A percentile compares a stretch with the other conserved stretches of the same genome.
Conservation (phyloP, 2,329 filamentous ascomycete genomes). For the Coniella lustricola region DNA sequence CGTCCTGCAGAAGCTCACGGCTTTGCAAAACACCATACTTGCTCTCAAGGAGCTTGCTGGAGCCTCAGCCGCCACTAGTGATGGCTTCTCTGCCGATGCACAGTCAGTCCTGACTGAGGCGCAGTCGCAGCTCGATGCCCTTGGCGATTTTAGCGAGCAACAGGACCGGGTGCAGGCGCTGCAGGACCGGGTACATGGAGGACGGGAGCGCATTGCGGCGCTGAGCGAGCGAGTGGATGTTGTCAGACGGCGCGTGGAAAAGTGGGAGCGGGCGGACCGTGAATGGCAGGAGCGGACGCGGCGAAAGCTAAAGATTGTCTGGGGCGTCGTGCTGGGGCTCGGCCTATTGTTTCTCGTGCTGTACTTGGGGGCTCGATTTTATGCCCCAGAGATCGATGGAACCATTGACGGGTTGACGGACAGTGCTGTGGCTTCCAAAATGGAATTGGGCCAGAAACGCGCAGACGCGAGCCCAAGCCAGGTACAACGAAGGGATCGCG, state of each 20-base stretch:
- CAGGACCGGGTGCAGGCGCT: constrained; percentile 55
- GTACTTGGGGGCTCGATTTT: constrained; percentile 23
- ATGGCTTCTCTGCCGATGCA: constrained; percentile 53
- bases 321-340: constrained; percentile 49
- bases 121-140: constrained; percentile 49
- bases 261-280: constrained; percentile 59
- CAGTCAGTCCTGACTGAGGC: constrained; percentile 54
- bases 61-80: constrained; percentile 50
- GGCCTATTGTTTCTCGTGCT: constrained; percentile 42
- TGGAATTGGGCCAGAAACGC: constrained; percentile 4
- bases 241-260: constrained; percentile 57
- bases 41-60: constrained; percentile 61
- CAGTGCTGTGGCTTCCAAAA: constrained; percentile 9
- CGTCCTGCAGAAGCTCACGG: constrained; percentile 60
- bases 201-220: constrained; percentile 50
- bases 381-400: constrained; percentile 10
- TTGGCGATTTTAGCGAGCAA: constrained; percentile 59
- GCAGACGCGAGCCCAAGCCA: background rate
- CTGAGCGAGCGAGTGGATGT: constrained; percentile 58
- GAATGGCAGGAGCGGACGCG: constrained; percentile 64
- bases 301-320: constrained; percentile 54
- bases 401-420: constrained; percentile 7
- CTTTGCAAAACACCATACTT: constrained; percentile 56
- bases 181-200: constrained; percentile 52
- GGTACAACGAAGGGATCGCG: constrained; percentile 16